phyloP scores from a whole-genome alignment of 202 grass and related monocot species.

The Schoenoplectus triqueter region DNA sequence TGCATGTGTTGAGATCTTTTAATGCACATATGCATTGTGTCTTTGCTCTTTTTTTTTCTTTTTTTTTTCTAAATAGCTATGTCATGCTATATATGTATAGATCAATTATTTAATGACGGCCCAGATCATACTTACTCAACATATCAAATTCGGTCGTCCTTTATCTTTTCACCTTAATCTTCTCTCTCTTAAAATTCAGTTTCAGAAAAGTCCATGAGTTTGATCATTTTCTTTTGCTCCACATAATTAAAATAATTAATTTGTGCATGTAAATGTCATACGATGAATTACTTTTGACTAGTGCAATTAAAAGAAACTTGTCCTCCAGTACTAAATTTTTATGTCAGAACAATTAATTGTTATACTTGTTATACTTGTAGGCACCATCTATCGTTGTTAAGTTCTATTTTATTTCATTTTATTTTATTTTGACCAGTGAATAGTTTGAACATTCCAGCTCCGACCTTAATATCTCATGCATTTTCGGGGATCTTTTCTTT shows the following conservation, averaged over 20 bases:
- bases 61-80: background rate
- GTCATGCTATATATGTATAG: background rate
- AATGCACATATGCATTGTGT: background rate
- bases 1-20: conserved; percentile 6
- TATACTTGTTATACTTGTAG: background rate
- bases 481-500: background rate
- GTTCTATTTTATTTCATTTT: background rate
- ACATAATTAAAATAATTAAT: background rate
- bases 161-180: background rate
- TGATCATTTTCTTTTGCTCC: background rate
- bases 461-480: background rate
- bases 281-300: background rate
- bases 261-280: background rate
- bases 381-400: background rate
- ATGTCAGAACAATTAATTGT: background rate
- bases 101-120: background rate
- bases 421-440: background rate
- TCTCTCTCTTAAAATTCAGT: background rate
- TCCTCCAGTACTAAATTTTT: background rate
- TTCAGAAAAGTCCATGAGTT: background rate
- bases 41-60: background rate
- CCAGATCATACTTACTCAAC: conserved; percentile 13
- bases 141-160: background rate
- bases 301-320: background rate
- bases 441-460: background rate